A percentile compares a stretch with the other conserved stretches of the same genome.
These are phyloP conservation scores for Cladorrhinum sp. DNA, from an alignment of 2,329 filamentous ascomycete species.

Conservation along the genomic window DNA sequence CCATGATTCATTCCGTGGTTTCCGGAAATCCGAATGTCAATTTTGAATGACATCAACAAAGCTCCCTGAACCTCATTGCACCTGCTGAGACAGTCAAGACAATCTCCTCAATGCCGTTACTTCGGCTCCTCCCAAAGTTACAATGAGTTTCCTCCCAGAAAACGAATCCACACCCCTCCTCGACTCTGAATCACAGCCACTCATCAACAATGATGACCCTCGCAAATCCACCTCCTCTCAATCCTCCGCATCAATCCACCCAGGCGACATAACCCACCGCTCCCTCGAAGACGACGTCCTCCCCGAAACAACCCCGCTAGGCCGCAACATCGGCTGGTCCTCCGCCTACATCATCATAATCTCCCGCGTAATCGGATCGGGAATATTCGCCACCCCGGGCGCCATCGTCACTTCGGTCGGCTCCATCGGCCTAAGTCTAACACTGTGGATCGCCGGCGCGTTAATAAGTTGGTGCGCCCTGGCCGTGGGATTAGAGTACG, in stretches of 20 bases:
- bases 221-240: not conserved
- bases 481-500: constrained; percentile 63
- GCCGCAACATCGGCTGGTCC: constrained; percentile 59
- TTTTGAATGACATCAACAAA: not conserved
- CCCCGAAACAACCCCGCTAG: constrained; percentile 55
- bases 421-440: constrained; percentile 60
- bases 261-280: constrained; percentile 11
- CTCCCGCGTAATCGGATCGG: constrained; percentile 65
- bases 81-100: not conserved
- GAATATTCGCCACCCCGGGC: constrained; percentile 70
- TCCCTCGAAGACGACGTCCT: constrained; percentile 55
- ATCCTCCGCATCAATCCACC: not conserved
- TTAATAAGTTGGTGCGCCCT: constrained; percentile 60
- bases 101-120: not conserved
- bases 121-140: not conserved
- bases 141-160: not conserved
- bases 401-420: constrained; percentile 64
- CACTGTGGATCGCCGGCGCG: constrained; percentile 62
- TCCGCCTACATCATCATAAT: constrained; percentile 66
- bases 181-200: not conserved
- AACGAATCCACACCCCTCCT: not conserved
- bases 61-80: not conserved
- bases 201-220: not conserved
- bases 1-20: not conserved
- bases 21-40: not conserved